Base-by-base conservation (phyloP, 1,139 yeast species). In the Kazachstania sp. region DNA sequence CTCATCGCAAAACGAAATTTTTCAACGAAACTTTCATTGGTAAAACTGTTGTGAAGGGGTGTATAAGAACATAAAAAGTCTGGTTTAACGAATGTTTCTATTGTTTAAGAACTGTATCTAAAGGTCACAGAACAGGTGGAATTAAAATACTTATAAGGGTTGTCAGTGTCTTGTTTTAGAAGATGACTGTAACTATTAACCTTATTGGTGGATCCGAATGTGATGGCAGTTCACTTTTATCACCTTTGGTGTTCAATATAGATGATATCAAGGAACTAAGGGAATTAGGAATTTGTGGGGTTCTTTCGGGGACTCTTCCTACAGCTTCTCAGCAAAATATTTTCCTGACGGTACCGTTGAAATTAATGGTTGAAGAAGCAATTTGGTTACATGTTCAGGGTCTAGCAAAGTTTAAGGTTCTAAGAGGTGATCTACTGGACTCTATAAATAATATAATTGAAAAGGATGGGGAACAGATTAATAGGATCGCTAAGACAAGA, bases 301-400 rank as follows among this genome's bases (percentile, higher is more conserved):
- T 83, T 1, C 70, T 92, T 18, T 70, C 78, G 1, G 98, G 98
- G 0, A 83, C 95, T 0, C 67, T 92, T 36, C 86, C 96, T 0
- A 75, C 79, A 43, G 88, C 90, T 19, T 95, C 97, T 2, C 98
- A 92, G 64, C 98, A 92, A 59, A 90, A 87, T 60, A 72, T 83
- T 37, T 84, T 90, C 59, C 71, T 86, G 45, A 95, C 96, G 1
- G 69, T 90, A 3, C 98, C 98, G 0, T 67, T 90, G 45, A 78
- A 80, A 56, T 70, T 92, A 41, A 75, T 79, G 68, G 66, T 78
- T 0, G 95, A 85, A 65, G 97, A 92, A 57, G 78, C 81, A 0
- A 52, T 80, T 12, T 86, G 86, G 79, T 68, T 87, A 37, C 70
- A 83, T 3, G 69, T 71, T 11, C 61, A 69, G 2, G 71, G 70